A percentile compares a stretch with the other conserved stretches of the same genome.
Evolutionary conservation across 1,284 basidiomycete genomes (phyloP).

Genomic region (Ustilago shanxiensis): DNA sequence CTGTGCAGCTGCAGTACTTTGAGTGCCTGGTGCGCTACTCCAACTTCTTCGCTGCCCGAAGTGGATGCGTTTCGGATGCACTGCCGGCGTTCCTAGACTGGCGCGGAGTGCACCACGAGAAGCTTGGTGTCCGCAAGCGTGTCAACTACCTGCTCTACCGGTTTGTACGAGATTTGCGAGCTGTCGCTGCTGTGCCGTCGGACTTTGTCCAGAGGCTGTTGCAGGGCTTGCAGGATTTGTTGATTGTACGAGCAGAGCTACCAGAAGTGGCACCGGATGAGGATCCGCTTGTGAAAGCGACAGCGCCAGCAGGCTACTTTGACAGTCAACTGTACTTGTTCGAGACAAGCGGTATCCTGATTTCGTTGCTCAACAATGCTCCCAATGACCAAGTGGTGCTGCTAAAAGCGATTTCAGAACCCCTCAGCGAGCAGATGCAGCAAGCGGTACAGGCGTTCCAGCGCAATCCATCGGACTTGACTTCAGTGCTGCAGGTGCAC

Average conservation of each 20-base stretch:
- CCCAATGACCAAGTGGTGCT: constrained; percentile 80
- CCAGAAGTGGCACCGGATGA: constrained; percentile 75
- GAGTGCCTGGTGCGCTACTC: constrained; percentile 91
- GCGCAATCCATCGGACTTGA: constrained; percentile 73
- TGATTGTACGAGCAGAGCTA: constrained; percentile 72
- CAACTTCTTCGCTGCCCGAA: constrained; percentile 91
- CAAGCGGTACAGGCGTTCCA: constrained; percentile 75
- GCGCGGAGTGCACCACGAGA: constrained; percentile 88
- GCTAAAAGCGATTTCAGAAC: constrained; percentile 79
- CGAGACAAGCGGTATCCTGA: constrained; percentile 88
- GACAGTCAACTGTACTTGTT: constrained; percentile 95
- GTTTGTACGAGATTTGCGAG: constrained; percentile 83
- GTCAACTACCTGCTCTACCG: constrained; percentile 93
- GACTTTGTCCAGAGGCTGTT: constrained; percentile 76
- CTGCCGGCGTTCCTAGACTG: constrained; percentile 89
- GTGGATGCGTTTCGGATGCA: constrained; percentile 78
- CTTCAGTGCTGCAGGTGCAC: constrained; percentile 88
- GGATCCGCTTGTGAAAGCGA: constrained; percentile 80
- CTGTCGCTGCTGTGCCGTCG: constrained; percentile 81
- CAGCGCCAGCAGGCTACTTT: constrained; percentile 80
- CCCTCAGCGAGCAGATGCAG: constrained; percentile 83
- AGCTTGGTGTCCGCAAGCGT: constrained; percentile 80
- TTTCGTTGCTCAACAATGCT: constrained; percentile 80
- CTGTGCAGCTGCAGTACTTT: constrained; percentile 93
- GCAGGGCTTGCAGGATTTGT: constrained; percentile 71